Conservation (phyloP, 2,329 filamentous ascomycete species). For the Davidsoniella australis region DNA sequence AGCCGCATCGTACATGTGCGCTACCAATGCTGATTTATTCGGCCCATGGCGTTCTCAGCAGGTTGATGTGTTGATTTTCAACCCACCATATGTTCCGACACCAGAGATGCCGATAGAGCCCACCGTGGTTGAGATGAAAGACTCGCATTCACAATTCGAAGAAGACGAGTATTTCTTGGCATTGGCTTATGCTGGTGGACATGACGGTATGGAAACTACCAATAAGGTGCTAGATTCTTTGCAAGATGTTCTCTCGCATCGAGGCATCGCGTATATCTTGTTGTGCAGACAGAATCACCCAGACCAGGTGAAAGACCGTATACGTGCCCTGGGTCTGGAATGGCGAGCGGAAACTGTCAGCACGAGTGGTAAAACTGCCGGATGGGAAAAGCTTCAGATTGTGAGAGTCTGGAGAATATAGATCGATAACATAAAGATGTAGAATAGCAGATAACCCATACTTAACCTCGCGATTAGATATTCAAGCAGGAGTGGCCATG, state of each 20-base stretch:
- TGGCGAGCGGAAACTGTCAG: conserved; percentile 71
- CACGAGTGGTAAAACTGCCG: conserved; percentile 68
- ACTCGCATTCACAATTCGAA: conserved; percentile 39
- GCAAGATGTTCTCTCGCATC: conserved; percentile 40
- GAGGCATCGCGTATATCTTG: conserved; percentile 76
- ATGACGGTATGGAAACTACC: conserved; percentile 88
- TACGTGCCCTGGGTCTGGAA: conserved; percentile 31
- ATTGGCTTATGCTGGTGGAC: conserved; percentile 75
- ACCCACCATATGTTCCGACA: conserved; percentile 92
- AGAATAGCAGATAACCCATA: not conserved
- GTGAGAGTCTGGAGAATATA: conserved; percentile 60
- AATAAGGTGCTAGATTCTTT: conserved; percentile 57
- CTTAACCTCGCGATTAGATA: too few species aligned
- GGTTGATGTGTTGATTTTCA: conserved; percentile 84
- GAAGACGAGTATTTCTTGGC: conserved; percentile 69
- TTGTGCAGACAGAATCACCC: conserved; percentile 86
- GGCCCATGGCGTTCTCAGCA: conserved; percentile 31
- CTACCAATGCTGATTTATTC: conserved; percentile 53
- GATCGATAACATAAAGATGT: not conserved
- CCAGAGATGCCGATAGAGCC: conserved; percentile 45
- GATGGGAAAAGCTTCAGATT: conserved; percentile 88
- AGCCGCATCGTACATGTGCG: conserved; percentile 38
- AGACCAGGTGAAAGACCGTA: conserved; percentile 47
- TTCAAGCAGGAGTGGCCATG: too few species aligned
- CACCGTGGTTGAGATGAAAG: conserved; percentile 18